Base-by-base conservation (phyloP, 768 basidiomycete species). In the Neoboletus magnificus region DNA sequence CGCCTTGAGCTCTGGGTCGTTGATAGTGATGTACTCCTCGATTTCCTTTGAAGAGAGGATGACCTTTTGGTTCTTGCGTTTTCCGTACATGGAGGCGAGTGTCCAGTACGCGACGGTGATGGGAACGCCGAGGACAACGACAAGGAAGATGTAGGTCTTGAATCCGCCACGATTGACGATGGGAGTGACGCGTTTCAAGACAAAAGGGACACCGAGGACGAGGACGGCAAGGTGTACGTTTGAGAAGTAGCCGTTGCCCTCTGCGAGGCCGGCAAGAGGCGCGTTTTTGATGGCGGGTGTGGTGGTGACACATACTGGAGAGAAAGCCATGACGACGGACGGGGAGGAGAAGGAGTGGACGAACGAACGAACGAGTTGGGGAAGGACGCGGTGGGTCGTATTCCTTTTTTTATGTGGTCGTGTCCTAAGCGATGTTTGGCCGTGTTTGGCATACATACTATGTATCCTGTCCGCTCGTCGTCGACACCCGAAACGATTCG, bases 11-110 rank as follows among this genome's bases (percentile, higher is more conserved):
- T 86, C 88, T 1, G 76, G 73, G 76, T 96, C 93, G 57, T 91
- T 86, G 76, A 98, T 87, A 43, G 86, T 88, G 67, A 98, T 89
- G 71, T 98, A 99, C 61, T 89, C 82, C 63, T 90, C 89, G 56
- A 97, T 84, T 64, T 89, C 82, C 73, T 87, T 90, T 57, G 87
- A 87, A 4, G 97, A 95, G 23, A 98, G 76, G 27, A 74, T 67
- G 65, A 94, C 86, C 77, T 94, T 93, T 60, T 91, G 86, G 73
- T 95, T 93, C 71, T 80, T 86, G 65, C 92, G 80, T 11, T 77
- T 66, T 29, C 95, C 94, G 62, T 89, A 90, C 64, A 78, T 83
- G 68, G 90, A 93, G 75, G 89, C 86, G 63, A 94, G 57, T 0
- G 85, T 80, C 97, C 97, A 99, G 79, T 99, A 99, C 1, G 76